Percentiles rank a stretch among this genome's conserved stretches.
These are phyloP conservation scores for Umbelopsis sp. DNA, from an alignment of 192 early-diverging fungal genomes.

Conservation along the genomic window DNA sequence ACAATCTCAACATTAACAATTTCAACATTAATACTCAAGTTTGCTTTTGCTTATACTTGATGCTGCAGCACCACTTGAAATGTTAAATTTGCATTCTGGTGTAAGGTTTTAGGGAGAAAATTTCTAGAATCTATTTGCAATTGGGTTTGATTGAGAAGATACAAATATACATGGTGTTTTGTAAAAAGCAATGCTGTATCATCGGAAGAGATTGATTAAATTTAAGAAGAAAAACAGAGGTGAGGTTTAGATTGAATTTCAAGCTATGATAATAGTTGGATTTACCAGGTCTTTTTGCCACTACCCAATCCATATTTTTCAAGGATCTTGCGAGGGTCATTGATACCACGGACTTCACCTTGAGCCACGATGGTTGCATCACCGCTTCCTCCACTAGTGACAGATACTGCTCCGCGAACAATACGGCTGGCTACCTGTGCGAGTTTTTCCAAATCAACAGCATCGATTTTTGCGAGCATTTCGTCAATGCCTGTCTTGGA, in stretches of 20 bases:
- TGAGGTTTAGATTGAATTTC: background rate
- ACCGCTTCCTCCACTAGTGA: conserved; percentile 58
- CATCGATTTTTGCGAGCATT: conserved; percentile 82
- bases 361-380: conserved; percentile 70
- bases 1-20: too few relatives aligned
- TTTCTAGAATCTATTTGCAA: conserved; percentile 20
- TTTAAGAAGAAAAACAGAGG: background rate
- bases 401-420: conserved; percentile 62
- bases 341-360: conserved; percentile 53
- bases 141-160: conserved; percentile 5
- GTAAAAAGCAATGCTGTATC: background rate
- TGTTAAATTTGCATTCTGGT: background rate
- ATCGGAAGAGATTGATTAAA: background rate
- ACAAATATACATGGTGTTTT: conserved; percentile 20
- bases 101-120: too few relatives aligned
- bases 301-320: conserved; percentile 57
- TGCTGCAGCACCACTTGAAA: too few relatives aligned
- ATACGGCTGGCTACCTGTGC: conserved; percentile 73
- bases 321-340: conserved; percentile 47
- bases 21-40: too few relatives aligned
- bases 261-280: too few relatives aligned
- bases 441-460: conserved; percentile 75
- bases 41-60: too few relatives aligned
- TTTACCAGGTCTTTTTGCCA: conserved; percentile 21
- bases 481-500: conserved; percentile 73